Base-by-base conservation (phyloP, 352 stramenopile species). In the Phytophthora boehmeriae region DNA sequence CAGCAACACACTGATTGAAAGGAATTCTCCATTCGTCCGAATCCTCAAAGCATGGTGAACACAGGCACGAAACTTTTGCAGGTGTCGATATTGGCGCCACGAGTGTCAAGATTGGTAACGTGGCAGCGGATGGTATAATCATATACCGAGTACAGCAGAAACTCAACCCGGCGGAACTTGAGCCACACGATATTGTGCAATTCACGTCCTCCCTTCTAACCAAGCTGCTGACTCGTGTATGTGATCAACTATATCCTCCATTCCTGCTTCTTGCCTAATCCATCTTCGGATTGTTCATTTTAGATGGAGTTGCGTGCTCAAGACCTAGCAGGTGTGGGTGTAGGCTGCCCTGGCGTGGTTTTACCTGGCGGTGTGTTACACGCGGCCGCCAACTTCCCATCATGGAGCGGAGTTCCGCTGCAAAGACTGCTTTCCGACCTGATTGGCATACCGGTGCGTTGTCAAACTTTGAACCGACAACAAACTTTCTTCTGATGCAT, bases 61-160 rank as follows among this genome's bases (percentile, higher is more conserved):
- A 16, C 35, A 17, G 5, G 19, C 35, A 9, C 35, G 35, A 42
- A 42, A 16, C 35, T 42, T 42, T 44, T 32, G 47, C 28, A 16
- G 47, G 47, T 17, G 47, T 54, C 1, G 47, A 54, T 32, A 86
- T 88, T 54, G 81, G 76, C 59, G 78, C 71, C 48, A 66, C 78
- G 45, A 85, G 66, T 66, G 74, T 89, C 50, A 90, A 89, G 38
- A 61, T 82, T 10, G 78, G 78, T 9, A n/a, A 89, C 27, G 78
- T 89, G n/a, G 54, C 53, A 23, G 19, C 46, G n/a, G 50, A 75
- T 4, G 81, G 81, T 11, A 59, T 53, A 35, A 62, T 88, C 32
- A 23, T 80, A 34, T 52, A 41, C 25, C 63, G 70, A 16, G 56
- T 55, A 32, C 76, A 88, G 35, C 57, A 67, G n/a, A 36, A 59